Percentiles rank a stretch among this genome's conserved stretches.
These are phyloP conservation scores for Pezicula radicicola DNA, from an alignment of 2,329 filamentous ascomycete species.

Conservation along the genomic window DNA sequence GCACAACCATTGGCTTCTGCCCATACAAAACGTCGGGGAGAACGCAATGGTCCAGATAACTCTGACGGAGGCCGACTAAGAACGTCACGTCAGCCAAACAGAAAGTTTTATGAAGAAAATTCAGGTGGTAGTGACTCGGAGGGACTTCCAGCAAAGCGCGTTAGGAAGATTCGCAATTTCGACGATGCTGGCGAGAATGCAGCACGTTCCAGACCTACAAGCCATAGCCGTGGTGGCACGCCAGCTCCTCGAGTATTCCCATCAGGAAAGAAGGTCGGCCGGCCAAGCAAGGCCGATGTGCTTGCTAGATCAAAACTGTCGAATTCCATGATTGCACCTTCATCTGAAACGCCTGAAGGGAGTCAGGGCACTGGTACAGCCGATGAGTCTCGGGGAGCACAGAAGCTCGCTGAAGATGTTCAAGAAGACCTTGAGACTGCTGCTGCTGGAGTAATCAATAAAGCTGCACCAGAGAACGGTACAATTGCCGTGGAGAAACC, in stretches of 20 bases:
- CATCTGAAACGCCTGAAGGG: slow-evolving; percentile 10
- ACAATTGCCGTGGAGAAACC: slow-evolving; percentile 3
- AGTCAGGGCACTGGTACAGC: slow-evolving; percentile 3
- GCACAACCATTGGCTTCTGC: slow-evolving; percentile 46
- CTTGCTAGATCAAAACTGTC: slow-evolving; percentile 17
- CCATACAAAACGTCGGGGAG: slow-evolving; percentile 1
- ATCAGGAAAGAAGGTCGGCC: slow-evolving; percentile 27
- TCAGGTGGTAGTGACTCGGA: slow-evolving; percentile 20
- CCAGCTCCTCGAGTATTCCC: slow-evolving; percentile 20
- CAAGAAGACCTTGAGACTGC: slow-evolving; percentile 21
- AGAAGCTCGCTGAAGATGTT: slow-evolving; percentile 16
- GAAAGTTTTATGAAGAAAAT: slow-evolving; percentile 18
- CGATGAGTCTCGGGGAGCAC: slow-evolving; percentile 5
- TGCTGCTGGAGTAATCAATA: slow-evolving; percentile 13
- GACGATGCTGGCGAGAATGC: slow-evolving; percentile 14
- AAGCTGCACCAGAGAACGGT: slow-evolving; percentile 14
- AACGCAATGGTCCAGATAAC: slow-evolving; percentile 8
- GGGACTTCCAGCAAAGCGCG: slow-evolving; percentile 22
- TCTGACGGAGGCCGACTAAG: slow-evolving; percentile 19
- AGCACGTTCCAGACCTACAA: slow-evolving; percentile 6
- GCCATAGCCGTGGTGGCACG: slow-evolving; percentile 16
- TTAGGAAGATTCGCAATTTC: slow-evolving; percentile 18
- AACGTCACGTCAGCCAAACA: slow-evolving; percentile 17
- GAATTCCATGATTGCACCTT: slow-evolving; percentile 13
- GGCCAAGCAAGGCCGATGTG: slow-evolving; percentile 23